Percentiles rank a stretch among this genome's conserved stretches.
phyloP scores from a whole-genome alignment of 257 asterid genomes.

The Solanum rostratum region DNA sequence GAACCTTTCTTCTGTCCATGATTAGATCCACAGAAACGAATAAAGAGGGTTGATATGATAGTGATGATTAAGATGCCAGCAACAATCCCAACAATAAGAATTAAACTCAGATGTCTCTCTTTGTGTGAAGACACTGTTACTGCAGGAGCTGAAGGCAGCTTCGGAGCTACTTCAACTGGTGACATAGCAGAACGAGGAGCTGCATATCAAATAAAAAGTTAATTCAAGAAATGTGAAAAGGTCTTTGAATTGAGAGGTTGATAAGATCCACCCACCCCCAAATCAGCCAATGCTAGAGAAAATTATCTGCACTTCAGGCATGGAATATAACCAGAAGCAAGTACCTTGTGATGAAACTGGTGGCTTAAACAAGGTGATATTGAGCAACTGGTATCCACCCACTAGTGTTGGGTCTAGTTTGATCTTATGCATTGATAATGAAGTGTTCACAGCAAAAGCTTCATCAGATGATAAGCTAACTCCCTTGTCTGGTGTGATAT shows the following conservation, averaged over 20 bases:
- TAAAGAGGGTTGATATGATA: constrained; percentile 33
- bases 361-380: constrained; percentile 70
- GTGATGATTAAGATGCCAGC: constrained; percentile 51
- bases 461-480: constrained; percentile 58
- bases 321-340: background rate
- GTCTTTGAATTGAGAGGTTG: background rate
- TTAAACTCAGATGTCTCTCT: constrained; percentile 39
- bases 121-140: constrained; percentile 27
- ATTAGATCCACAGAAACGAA: constrained; percentile 51
- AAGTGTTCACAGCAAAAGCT: constrained; percentile 55
- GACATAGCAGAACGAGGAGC: constrained; percentile 58
- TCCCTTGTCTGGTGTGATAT: constrained; percentile 66
- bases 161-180: constrained; percentile 39
- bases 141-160: constrained; percentile 47
- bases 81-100: constrained; percentile 61
- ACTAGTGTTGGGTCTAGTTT: constrained; percentile 66
- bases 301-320: background rate
- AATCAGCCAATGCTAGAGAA: background rate
- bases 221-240: background rate
- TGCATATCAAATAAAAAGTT: constrained; percentile 19
- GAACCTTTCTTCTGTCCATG: constrained; percentile 35
- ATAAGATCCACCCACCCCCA: background rate
- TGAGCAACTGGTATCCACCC: constrained; percentile 73
- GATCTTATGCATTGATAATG: constrained; percentile 50
- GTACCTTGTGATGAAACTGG: constrained; percentile 62